Base-by-base conservation (phyloP, 2,329 filamentous ascomycete genomes). In the Chaetomiaceae sp. region DNA sequence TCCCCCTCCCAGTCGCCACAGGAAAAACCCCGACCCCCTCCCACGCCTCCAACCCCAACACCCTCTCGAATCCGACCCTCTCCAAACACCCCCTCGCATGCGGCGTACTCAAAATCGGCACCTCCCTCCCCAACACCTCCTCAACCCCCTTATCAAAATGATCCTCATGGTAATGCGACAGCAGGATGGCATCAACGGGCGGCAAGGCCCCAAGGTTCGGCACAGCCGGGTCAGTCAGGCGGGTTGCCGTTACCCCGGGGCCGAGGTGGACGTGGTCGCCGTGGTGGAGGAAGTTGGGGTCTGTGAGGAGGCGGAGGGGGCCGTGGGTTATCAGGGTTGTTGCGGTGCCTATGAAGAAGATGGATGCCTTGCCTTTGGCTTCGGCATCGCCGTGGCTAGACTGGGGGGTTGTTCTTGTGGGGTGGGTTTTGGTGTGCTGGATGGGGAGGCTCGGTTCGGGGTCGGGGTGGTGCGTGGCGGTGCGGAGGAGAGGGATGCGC, bases 51-150 rank as follows among this genome's bases (percentile, higher is more conserved):
- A 46, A 12, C 27, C 16, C 43, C 16, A 21, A 3, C 5, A 46
- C 43, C 12, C 14, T 4, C 21, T 31, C 2, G 12, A 46, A 46
- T 43, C 13, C n/a, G 21, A 17, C 39, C 14, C 21, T 39, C 8
- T 31, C 19, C 34, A 86, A 66, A 56, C 75, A 76, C 19, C 66
- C 56, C 57, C 78, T 73, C 0, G 82, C 82, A 62, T 86, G 82
- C 2, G 77, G 75, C 1, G 81, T 86, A 3, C 78, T 82, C 53
- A 86, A 73, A 59, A 86, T 85, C 3, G 78, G 73, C n/a, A 86
- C 68, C 20, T 73, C 69, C 2, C 79, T 70, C 17, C 65, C 66
- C 44, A 73, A 57, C 14, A 60, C 63, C 4, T 65, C 62, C 55
- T 73, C 70, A 2, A 73, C 69, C 4, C 67, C 44, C 25, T 58